Evolutionary conservation across 768 basidiomycete genomes (phyloP), one percentile per base, ranked within the genome.

Genomic region (Amanita rimosa): DNA sequence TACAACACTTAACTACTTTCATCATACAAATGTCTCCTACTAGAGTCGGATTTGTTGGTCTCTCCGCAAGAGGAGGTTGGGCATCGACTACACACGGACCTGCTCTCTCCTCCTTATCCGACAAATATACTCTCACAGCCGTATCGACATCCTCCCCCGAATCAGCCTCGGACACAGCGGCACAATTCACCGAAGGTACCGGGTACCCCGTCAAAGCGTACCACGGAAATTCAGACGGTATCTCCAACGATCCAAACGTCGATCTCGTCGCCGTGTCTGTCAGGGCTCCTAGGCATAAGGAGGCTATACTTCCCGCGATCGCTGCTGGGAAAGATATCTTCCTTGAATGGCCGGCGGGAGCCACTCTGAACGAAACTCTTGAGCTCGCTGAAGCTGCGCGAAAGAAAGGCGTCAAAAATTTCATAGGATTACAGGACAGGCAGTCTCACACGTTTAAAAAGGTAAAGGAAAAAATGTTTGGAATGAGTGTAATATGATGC

Each of bases 331-430:
- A 71, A 53, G 52, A 64, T 33, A 50, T 70, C 27, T 71, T 69
- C 46, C 47, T 70, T 6, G 69, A 72, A 52, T 72, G 68, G 67
- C 68, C 70, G 3, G 63, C 57, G 11, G 70, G 67, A 1, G 54
- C 39, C 21, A 56, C 44, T 7, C 35, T 64, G 9, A 45, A 57
- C 27, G 66, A 72, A 54, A 64, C 65, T n/a, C 21, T 36, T 10
- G 64, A 65, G 49, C 55, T 72, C 3, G 66, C 66, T 3, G 57
- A 62, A 16, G 56, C 57, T 1, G 69, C 64, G 0, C 58, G 53
- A 26, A 46, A 36, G 38, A 60, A 61, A 34, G 64, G 65, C 0
- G 54, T 69, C 3, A 60, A 52, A 48, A 58, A 57, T 4, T 52
- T 68, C 4, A 57, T 71, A n/a, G 70, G 69, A 8, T 49, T 64